Evolutionary conservation across 1,284 basidiomycete genomes (phyloP).

Genomic region (Ustilago shanxiensis): DNA sequence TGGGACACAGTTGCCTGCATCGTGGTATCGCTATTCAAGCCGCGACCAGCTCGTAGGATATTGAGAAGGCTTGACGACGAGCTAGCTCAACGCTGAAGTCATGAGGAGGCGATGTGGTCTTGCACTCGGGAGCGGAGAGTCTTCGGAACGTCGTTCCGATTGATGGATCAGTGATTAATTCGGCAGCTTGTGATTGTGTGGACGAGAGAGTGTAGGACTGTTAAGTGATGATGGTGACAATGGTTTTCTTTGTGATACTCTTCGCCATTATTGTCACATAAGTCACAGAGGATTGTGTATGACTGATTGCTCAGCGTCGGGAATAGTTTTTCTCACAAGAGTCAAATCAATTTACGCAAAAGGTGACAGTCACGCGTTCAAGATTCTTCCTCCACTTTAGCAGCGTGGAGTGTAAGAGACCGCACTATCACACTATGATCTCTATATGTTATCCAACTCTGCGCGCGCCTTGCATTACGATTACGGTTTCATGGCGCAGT

Average conservation of each 20-base stretch:
- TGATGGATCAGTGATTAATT: too few species aligned
- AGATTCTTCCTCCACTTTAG: neutral
- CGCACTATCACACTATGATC: too few species aligned
- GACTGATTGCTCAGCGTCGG: too few species aligned
- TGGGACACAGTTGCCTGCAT: conserved; percentile 27
- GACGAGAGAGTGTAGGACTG: neutral
- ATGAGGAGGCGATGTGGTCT: neutral
- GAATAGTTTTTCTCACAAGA: neutral
- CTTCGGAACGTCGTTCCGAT: neutral
- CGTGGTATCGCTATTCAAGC: neutral
- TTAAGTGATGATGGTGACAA: neutral
- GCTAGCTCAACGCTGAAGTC: neutral
- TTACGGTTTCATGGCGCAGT: conserved; percentile 51
- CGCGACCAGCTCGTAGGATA: too few species aligned
- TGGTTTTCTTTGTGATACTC: too few species aligned
- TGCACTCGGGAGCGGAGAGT: neutral
- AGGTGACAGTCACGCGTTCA: neutral
- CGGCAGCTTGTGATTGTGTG: neutral
- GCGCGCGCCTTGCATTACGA: neutral
- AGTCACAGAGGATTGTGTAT: too few species aligned
- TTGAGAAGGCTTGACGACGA: neutral
- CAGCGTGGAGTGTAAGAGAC: too few species aligned
- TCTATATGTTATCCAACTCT: neutral
- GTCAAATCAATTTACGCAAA: conserved; percentile 1
- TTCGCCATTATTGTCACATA: too few species aligned